Conservation (phyloP, 208 protist genomes). For the Leishmania major region DNA sequence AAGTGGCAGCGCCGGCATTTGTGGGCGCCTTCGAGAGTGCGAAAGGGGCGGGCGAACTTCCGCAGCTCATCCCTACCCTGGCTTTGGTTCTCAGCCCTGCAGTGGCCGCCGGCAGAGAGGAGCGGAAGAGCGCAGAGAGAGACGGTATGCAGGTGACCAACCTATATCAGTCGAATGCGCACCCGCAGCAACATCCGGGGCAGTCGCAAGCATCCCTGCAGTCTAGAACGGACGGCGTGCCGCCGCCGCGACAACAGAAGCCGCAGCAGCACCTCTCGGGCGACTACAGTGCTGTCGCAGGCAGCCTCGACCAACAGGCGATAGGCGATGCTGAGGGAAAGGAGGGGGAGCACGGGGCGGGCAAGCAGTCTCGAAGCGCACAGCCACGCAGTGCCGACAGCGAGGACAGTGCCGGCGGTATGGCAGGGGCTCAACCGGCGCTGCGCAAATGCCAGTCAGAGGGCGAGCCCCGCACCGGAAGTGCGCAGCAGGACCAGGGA, state of each 20-base stretch:
- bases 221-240: background rate
- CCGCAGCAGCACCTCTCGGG: background rate
- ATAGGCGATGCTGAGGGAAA: background rate
- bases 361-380: background rate
- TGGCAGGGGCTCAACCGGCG: too few relatives aligned
- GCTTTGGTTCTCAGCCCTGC: background rate
- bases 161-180: background rate
- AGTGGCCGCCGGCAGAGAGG: background rate
- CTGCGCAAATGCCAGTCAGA: background rate
- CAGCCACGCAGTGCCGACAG: background rate
- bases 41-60: background rate
- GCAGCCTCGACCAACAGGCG: background rate
- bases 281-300: background rate
- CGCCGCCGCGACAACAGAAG: background rate
- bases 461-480: background rate
- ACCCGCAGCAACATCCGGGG: background rate
- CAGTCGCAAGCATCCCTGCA: background rate
- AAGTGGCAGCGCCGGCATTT: background rate
- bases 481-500: background rate
- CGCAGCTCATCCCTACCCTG: background rate
- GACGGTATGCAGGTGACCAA: background rate
- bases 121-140: background rate
- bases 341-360: background rate
- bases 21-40: background rate
- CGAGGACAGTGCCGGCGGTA: background rate